Conservation (phyloP, 2,329 filamentous ascomycete species). For the Alternaria dauci region DNA sequence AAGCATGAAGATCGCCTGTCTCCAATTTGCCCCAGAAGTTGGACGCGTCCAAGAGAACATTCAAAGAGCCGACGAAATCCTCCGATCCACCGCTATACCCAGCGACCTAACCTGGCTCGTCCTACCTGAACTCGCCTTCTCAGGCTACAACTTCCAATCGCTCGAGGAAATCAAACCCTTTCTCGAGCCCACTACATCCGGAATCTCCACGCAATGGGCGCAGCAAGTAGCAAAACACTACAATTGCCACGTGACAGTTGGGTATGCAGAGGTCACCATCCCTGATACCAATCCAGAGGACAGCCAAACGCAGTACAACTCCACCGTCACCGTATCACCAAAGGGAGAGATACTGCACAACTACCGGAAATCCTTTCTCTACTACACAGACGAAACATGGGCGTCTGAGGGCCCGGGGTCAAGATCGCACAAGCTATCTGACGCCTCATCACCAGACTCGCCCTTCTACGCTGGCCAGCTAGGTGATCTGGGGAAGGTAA, state of each 20-base stretch:
- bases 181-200: slow-evolving; percentile 71
- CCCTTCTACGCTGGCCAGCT: slow-evolving; percentile 51
- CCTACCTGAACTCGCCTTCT: slow-evolving; percentile 78
- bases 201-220: slow-evolving; percentile 77
- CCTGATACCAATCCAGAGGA: slow-evolving; percentile 27
- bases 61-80: slow-evolving; percentile 69
- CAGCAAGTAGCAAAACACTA: slow-evolving; percentile 70
- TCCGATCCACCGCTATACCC: slow-evolving; percentile 59
- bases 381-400: slow-evolving; percentile 73
- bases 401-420: slow-evolving; percentile 60
- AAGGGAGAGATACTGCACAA: slow-evolving; percentile 63
- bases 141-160: slow-evolving; percentile 82
- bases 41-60: slow-evolving; percentile 76
- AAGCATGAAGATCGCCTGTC: slow-evolving; percentile 71
- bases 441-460: slow-evolving; percentile 27
- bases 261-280: slow-evolving; percentile 71
- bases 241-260: slow-evolving; percentile 72
- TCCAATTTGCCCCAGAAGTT: slow-evolving; percentile 77
- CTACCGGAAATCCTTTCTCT: slow-evolving; percentile 71
- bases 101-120: slow-evolving; percentile 71
- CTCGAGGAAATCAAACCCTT: slow-evolving; percentile 72
- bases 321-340: slow-evolving; percentile 65
- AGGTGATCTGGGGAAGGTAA: slow-evolving; percentile 48
- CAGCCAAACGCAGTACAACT: slow-evolving; percentile 62
- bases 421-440: slow-evolving; percentile 29